Evolutionary conservation across 129 eudicot species (phyloP), one percentile per base, ranked within the genome.

Genomic region (Flaveria bidentis): DNA sequence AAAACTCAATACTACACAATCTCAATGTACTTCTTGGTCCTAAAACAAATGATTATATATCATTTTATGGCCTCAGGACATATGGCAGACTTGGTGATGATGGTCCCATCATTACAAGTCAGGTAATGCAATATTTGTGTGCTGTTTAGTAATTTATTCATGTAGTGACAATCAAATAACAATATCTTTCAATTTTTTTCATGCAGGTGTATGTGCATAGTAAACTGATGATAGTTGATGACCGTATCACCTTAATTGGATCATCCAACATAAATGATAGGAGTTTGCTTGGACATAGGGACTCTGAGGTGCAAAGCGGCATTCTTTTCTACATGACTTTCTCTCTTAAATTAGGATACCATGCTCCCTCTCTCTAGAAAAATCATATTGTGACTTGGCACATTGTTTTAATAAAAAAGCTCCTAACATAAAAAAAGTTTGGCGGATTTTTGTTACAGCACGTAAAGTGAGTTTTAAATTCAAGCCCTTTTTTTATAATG

Each of bases 211-310:
- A 93, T 71, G 98, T 93, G 75, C 98, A 93, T 79, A 93, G 98
- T 88, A 93, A 93, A 85, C 88, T 93, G 76, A 91, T 93, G 98
- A 93, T 93, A 67, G 69, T 93, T 72, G 98, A 93, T 87, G 98
- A 93, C 81, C 83, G 82, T 77, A 85, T 86, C 17, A 80, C 86
- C 71, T 84, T 93, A 81, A 74, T 93, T 71, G 98, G 98, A 69
- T 93, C 98, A 12, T 97, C 96, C 51, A 94, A 94, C 81, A 94
- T 94, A 33, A 94, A 94, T 57, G 98, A 94, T 80, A 80, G 98
- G 80, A 94, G 98, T 84, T 87, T 91, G 85, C 97, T 94, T 70
- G 99, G 99, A 46, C 89, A 96, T 73, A 86, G 99, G 83, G 99
- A 94, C 83, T 94, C 99, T 51, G 99, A 94, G 97, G 97, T 94